Percentiles rank a stretch among this genome's conserved stretches.
Evolutionary conservation across 768 basidiomycete genomes (phyloP).

Genomic region (Leucogyrophana mollusca): DNA sequence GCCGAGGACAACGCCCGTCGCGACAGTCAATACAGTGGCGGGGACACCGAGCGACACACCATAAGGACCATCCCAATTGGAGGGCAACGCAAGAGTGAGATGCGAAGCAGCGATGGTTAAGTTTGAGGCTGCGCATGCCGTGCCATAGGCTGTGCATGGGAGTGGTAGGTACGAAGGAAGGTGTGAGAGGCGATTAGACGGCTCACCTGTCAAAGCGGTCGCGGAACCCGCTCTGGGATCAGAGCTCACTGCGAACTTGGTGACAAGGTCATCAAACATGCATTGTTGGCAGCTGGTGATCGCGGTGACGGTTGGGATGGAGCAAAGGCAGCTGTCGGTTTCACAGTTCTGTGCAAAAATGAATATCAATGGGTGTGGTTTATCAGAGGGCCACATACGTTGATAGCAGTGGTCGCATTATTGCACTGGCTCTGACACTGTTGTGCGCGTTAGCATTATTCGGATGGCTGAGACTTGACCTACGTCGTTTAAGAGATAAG

Average conservation of each 20-base stretch:
- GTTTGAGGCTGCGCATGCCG: slow-evolving; percentile 42
- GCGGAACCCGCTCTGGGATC: slow-evolving; percentile 61
- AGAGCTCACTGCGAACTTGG: slow-evolving; percentile 43
- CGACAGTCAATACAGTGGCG: slow-evolving; percentile 45
- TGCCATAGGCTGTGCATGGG: slow-evolving; percentile 47
- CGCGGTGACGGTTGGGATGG: slow-evolving; percentile 33
- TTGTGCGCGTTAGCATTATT: slow-evolving; percentile 20
- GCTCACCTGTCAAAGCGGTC: slow-evolving; percentile 54
- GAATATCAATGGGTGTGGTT: slow-evolving; percentile 32
- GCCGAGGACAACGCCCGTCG: slow-evolving; percentile 46
- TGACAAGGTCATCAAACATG: slow-evolving; percentile 57
- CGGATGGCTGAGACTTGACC: slow-evolving; percentile 7
- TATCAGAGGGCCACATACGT: slow-evolving; percentile 14
- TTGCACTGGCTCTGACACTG: slow-evolving; percentile 27
- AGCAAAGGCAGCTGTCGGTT: slow-evolving; percentile 55
- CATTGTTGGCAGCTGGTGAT: slow-evolving; percentile 65
- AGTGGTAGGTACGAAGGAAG: slow-evolving; percentile 8
- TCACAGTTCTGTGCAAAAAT: slow-evolving; percentile 39
- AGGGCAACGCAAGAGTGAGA: slow-evolving; percentile 44
- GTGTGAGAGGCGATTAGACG: neutral
- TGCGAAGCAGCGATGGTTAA: slow-evolving; percentile 36
- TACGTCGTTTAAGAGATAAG: slow-evolving; percentile 26
- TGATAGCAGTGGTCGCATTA: slow-evolving; percentile 20
- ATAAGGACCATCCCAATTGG: slow-evolving; percentile 61
- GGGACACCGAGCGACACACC: slow-evolving; percentile 43